Percentiles rank a stretch among this genome's conserved stretches.
Evolutionary conservation across 2,329 filamentous ascomycete species (phyloP).

Genomic region (Epichloe gansuensis): DNA sequence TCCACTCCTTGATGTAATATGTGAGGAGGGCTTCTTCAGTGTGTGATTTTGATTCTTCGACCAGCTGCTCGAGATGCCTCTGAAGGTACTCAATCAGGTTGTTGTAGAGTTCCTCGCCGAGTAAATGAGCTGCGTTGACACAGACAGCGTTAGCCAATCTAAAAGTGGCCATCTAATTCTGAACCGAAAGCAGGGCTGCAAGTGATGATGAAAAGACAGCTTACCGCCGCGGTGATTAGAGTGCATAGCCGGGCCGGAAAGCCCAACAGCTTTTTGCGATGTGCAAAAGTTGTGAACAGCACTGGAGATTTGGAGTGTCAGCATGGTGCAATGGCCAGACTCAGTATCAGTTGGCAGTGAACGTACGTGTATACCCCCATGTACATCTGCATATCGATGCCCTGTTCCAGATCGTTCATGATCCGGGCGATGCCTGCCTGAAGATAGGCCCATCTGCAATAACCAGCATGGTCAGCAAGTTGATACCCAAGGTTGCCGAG

Average conservation of each 20-base stretch:
- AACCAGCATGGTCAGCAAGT: constrained; percentile 13
- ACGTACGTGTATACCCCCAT: constrained; percentile 88
- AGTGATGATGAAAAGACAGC: constrained; percentile 4
- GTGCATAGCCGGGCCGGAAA: constrained; percentile 29
- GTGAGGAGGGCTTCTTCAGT: constrained; percentile 78
- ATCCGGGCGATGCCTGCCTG: constrained; percentile 81
- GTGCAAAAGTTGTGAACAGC: constrained; percentile 99
- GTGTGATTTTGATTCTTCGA: constrained; percentile 62
- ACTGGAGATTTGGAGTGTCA: constrained; percentile 33
- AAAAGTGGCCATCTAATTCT: not conserved
- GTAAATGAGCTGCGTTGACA: constrained; percentile 57
- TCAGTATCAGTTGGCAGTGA: not conserved
- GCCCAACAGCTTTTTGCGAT: constrained; percentile 81
- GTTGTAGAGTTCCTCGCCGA: constrained; percentile 92
- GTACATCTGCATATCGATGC: constrained; percentile 92
- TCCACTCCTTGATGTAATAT: constrained; percentile 97
- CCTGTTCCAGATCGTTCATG: constrained; percentile 83
- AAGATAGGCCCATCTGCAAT: constrained; percentile 70
- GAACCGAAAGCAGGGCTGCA: not conserved
- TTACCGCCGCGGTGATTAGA: constrained; percentile 47
- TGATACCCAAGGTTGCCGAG: not conserved
- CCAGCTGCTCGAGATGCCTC: constrained; percentile 58
- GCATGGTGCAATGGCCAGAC: not conserved
- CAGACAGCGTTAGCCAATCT: not conserved
- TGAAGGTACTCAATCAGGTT: constrained; percentile 79